These are phyloP conservation scores for Madurella fahalii DNA, from an alignment of 2,329 filamentous ascomycete genomes.

Conservation along the genomic window DNA sequence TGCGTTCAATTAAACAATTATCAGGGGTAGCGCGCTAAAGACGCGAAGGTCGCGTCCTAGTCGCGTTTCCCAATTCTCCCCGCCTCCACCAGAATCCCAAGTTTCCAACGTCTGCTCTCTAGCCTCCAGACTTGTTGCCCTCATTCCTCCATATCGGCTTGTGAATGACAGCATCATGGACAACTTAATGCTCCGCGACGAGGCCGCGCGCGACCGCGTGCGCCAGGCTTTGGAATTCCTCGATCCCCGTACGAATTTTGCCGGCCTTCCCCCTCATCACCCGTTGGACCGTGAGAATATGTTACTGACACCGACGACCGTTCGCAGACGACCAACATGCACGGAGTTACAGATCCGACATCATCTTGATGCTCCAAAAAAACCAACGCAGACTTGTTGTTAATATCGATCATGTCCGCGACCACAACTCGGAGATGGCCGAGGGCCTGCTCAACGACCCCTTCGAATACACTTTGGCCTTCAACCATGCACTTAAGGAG, in stretches of 20 bases:
- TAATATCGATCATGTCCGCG: conserved; percentile 84
- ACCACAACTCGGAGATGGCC: conserved; percentile 80
- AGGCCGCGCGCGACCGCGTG: conserved; percentile 77
- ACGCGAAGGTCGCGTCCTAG: conserved; percentile 21
- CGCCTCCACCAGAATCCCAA: conserved; percentile 8
- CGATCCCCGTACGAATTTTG: conserved; percentile 71
- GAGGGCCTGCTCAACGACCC: conserved; percentile 74
- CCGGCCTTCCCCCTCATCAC: conserved; percentile 26
- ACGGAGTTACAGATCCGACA: conserved; percentile 82
- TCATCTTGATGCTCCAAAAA: conserved; percentile 71
- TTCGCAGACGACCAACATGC: conserved; percentile 48
- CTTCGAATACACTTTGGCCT: conserved; percentile 84
- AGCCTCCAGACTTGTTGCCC: not conserved
- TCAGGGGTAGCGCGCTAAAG: conserved; percentile 19
- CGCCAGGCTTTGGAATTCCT: conserved; percentile 88
- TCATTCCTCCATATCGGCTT: not conserved
- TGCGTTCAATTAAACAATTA: conserved; percentile 25
- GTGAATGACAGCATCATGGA: conserved; percentile 54
- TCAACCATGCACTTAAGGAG: conserved; percentile 85
- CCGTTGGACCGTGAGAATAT: not conserved
- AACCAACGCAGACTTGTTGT: conserved; percentile 63
- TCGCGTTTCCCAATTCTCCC: conserved; percentile 21
- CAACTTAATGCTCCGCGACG: conserved; percentile 72
- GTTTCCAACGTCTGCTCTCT: not conserved
- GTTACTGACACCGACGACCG: conserved; percentile 7